A percentile compares a stretch with the other conserved stretches of the same genome.
Conservation (phyloP, 106 monocot species). For the Apostasia ramifera region DNA sequence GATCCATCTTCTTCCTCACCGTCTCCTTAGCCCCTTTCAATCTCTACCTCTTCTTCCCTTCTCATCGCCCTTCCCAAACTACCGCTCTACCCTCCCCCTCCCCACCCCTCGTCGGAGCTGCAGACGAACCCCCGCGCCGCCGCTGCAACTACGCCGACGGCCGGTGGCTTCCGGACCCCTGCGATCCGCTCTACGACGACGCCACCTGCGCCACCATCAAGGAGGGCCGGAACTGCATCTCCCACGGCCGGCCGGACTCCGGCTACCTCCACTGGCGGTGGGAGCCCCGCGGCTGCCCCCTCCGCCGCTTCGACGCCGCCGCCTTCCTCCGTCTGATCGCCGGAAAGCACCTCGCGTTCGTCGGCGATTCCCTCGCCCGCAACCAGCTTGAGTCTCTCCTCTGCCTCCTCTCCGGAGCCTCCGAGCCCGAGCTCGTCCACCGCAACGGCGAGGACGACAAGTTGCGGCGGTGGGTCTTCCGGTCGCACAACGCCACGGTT, state of each 20-base stretch:
- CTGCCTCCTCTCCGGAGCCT: conserved; percentile 49
- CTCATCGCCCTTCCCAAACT: conserved; percentile 3
- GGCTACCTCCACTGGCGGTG: conserved; percentile 72
- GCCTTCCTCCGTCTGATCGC: conserved; percentile 40
- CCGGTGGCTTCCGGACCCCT: conserved; percentile 36
- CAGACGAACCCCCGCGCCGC: background rate
- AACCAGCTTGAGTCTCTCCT: conserved; percentile 84
- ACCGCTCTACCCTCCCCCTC: background rate
- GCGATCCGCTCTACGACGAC: conserved; percentile 46
- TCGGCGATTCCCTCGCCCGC: conserved; percentile 79
- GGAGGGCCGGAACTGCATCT: conserved; percentile 75
- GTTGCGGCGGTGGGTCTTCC: conserved; percentile 64
- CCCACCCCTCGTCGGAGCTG: background rate
- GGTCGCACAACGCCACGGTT: conserved; percentile 48
- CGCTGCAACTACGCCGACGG: conserved; percentile 60
- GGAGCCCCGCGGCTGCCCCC: conserved; percentile 39
- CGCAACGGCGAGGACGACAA: conserved; percentile 36
- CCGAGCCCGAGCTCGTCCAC: conserved; percentile 45
- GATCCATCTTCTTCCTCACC: conserved; percentile 27
- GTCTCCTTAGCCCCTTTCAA: conserved; percentile 39
- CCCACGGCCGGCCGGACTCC: conserved; percentile 77
- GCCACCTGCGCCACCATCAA: conserved; percentile 67
- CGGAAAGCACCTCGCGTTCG: conserved; percentile 55
- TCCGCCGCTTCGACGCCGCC: conserved; percentile 43
- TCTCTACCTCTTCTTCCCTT: conserved; percentile 32